These are phyloP conservation scores for Hyphopichia burtonii DNA, from an alignment of 1,139 yeast genomes.

Conservation along the genomic window DNA sequence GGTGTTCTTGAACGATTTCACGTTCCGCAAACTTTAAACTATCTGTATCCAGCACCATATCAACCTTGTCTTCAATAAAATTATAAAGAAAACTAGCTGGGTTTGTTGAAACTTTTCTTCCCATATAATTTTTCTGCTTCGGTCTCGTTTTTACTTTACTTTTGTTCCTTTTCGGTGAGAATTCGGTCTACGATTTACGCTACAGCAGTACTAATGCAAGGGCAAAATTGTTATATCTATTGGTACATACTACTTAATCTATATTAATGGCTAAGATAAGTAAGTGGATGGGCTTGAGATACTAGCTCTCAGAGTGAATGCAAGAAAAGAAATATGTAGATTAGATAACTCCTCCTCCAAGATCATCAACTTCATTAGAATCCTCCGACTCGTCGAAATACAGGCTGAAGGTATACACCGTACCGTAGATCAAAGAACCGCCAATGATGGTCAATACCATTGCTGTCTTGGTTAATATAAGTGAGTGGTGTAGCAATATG, in stretches of 20 bases:
- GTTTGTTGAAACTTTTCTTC: too few relatives aligned
- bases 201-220: background rate
- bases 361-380: constrained; percentile 30
- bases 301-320: background rate
- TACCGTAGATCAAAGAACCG: constrained; percentile 67
- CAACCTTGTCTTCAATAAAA: too few relatives aligned
- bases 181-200: background rate
- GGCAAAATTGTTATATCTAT: background rate
- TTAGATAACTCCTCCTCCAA: constrained; percentile 32
- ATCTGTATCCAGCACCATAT: constrained; percentile 1
- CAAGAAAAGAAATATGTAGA: background rate
- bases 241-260: background rate
- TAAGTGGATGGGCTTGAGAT: background rate
- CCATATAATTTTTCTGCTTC: background rate
- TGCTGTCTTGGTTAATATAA: constrained; percentile 57
- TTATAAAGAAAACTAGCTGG: too few relatives aligned
- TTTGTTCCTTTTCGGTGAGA: background rate
- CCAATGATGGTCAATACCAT: constrained; percentile 65
- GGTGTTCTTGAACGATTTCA: constrained; percentile 43
- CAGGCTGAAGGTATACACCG: constrained; percentile 69
- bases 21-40: constrained; percentile 19
- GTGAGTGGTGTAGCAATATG: constrained; percentile 61
- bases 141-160: background rate
- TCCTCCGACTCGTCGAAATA: constrained; percentile 65
- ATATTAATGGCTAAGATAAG: background rate